phyloP scores from a whole-genome alignment of 805 yeast genomes.

The Candida khao-thaluensis region DNA sequence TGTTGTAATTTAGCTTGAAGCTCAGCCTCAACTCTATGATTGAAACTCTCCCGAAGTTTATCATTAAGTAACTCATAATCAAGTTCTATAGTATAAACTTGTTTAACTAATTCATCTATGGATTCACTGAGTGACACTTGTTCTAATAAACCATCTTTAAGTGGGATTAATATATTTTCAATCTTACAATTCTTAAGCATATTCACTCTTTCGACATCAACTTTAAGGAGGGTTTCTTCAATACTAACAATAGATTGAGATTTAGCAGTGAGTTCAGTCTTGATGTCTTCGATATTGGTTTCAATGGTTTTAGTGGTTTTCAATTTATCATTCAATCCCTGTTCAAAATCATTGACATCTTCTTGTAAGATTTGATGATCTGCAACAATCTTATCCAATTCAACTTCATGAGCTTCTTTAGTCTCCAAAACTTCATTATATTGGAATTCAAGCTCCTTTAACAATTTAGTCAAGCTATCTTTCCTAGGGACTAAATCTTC shows the following conservation, averaged over 20 bases:
- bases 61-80: conserved; percentile 52
- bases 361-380: conserved; percentile 23
- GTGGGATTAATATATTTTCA: conserved; percentile 64
- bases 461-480: conserved; percentile 40
- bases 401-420: conserved; percentile 27
- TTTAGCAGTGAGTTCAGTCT: conserved; percentile 27
- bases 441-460: conserved; percentile 33
- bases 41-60: conserved; percentile 43
- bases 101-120: conserved; percentile 34
- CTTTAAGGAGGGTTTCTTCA: conserved; percentile 55
- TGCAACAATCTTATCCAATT: conserved; percentile 27
- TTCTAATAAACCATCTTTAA: conserved; percentile 58
- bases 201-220: conserved; percentile 55
- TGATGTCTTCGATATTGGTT: conserved; percentile 36
- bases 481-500: conserved; percentile 51
- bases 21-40: conserved; percentile 38
- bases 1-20: conserved; percentile 32
- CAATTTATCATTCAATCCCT: conserved; percentile 19
- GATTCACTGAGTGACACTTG: conserved; percentile 59
- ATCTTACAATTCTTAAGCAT: conserved; percentile 72
- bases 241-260: conserved; percentile 36
- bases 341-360: conserved; percentile 18
- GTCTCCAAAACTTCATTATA: conserved; percentile 30
- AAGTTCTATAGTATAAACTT: conserved; percentile 47
- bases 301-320: conserved; percentile 31